phyloP scores from a whole-genome alignment of 176 grass and related monocot species.

The Carex kokanica region DNA sequence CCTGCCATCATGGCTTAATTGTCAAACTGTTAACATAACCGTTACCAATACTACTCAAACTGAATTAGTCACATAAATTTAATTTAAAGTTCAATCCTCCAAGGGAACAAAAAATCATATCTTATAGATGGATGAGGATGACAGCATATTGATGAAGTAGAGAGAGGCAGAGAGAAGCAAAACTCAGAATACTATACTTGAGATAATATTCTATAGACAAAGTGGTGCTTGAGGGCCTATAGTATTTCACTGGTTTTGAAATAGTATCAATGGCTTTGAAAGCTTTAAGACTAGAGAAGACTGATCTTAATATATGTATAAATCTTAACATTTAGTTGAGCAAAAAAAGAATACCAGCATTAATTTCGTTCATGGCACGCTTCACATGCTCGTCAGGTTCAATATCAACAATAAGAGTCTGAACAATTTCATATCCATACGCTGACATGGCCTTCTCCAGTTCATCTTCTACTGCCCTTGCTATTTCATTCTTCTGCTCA shows the following conservation, averaged over 20 bases:
- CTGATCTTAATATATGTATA: not conserved
- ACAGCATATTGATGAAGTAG: not conserved
- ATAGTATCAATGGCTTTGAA: not conserved
- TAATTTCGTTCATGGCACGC: constrained; percentile 78
- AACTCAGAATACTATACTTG: not conserved
- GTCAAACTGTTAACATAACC: not conserved
- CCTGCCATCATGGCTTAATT: not conserved
- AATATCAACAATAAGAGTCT: constrained; percentile 64
- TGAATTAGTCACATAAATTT: not conserved
- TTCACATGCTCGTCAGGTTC: constrained; percentile 76
- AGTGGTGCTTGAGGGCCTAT: too few relatives aligned
- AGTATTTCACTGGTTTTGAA: too few relatives aligned
- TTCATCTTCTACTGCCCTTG: constrained; percentile 69
- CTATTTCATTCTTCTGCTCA: constrained; percentile 83
- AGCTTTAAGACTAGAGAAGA: not conserved
- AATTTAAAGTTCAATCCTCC: not conserved
- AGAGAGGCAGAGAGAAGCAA: not conserved
- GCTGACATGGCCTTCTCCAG: constrained; percentile 69
- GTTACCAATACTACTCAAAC: not conserved
- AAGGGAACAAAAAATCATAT: not conserved
- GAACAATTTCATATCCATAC: constrained; percentile 44
- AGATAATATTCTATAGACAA: not conserved
- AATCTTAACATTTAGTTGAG: not conserved
- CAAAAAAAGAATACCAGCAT: constrained; percentile 45
- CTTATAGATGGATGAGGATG: not conserved